Base-by-base conservation (phyloP, 2,329 filamentous ascomycete genomes). In the Sporothrix pallida region DNA sequence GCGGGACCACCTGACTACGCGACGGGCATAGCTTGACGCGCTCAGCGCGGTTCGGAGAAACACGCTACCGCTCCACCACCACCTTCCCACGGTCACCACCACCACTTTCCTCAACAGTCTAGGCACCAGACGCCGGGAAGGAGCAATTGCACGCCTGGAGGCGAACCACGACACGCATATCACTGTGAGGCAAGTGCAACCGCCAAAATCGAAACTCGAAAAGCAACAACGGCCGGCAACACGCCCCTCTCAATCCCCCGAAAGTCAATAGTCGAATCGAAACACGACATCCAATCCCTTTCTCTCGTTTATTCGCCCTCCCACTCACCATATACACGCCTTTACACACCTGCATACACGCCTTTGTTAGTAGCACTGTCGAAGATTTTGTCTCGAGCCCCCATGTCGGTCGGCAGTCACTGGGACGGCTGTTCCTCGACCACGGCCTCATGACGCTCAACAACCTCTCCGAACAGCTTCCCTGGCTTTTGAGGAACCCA, bases 381-480 rank as follows among this genome's bases (percentile, higher is more conserved):
- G 9, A 13, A 12, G 12, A 17, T 42, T 37, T 17, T 20, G 26
- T 44, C 44, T n/a, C 13, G 26, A 10, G 46, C 10, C 23, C 73
- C 48, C 74, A 80, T 80, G 79, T 73, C 73, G 73, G 75, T 48
- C 75, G 70, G 72, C 70, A 73, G 71, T 74, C 67, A 65, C 70
- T 76, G 80, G 81, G 80, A 82, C 81, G 54, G 71, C 72, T 70
- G 65, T 77, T 75, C 81, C 79, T 81, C 79, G 79, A 79, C 79
- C 73, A 81, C 81, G 84, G 79, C 83, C 86, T 86, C 83, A 90
- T 90, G 88, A 90, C 88, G 83, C 87, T 86, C 80, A 89, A 89
- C 82, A 90, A 90, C 79, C 84, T 90, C 75, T 80, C 81, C 77
- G 84, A 87, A 79, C 86, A 90, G 80, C 82, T 90, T 77, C 83